A percentile compares a stretch with the other conserved stretches of the same genome.
Evolutionary conservation across 2,329 filamentous ascomycete species (phyloP).

Genomic region (Lasiodiplodia citricola): DNA sequence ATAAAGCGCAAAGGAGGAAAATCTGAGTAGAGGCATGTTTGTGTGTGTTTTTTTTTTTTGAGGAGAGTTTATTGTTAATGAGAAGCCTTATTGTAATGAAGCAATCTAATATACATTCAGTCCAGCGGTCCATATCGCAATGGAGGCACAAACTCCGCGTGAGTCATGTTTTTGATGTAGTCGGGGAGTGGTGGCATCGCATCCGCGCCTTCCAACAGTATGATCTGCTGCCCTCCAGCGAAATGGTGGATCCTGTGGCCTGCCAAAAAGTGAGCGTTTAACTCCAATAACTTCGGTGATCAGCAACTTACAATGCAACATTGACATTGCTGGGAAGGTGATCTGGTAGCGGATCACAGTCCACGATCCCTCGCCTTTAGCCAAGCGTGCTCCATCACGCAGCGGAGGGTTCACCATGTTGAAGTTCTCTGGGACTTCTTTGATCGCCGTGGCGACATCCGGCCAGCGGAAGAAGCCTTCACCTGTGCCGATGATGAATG

Average conservation of each 20-base stretch:
- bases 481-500: constrained; percentile 62
- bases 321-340: constrained; percentile 52
- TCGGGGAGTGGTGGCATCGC: constrained; percentile 46
- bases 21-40: too few relatives aligned
- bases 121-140: not conserved
- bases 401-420: constrained; percentile 63
- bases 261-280: constrained; percentile 4
- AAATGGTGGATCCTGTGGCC: constrained; percentile 47
- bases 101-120: not conserved
- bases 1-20: too few relatives aligned
- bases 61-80: too few relatives aligned
- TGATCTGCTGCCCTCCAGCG: constrained; percentile 54
- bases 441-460: constrained; percentile 59
- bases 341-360: constrained; percentile 54
- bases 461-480: constrained; percentile 55
- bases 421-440: constrained; percentile 55
- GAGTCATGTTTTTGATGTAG: constrained; percentile 25
- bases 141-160: not conserved
- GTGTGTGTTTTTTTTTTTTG: too few relatives aligned
- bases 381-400: constrained; percentile 53
- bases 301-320: constrained; percentile 55
- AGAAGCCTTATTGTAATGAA: too few relatives aligned
- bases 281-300: fast-evolving
- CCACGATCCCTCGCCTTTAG: constrained; percentile 39
- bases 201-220: constrained; percentile 56